These are phyloP conservation scores for Pulveroboletus sp. DNA, from an alignment of 768 basidiomycete species.

Conservation along the genomic window DNA sequence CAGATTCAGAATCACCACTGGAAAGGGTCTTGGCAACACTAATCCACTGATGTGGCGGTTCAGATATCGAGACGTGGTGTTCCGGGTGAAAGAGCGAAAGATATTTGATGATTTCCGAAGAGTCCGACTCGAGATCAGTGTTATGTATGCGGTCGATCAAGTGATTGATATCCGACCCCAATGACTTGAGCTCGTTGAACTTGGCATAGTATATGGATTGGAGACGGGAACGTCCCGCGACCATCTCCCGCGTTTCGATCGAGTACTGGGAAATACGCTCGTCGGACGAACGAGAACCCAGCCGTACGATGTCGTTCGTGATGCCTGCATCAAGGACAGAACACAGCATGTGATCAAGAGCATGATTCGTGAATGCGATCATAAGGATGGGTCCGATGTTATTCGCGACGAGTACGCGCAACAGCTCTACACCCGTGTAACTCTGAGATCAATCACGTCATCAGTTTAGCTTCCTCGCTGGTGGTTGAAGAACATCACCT, in stretches of 20 bases:
- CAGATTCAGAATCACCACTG: constrained; percentile 13
- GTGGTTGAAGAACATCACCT: constrained; percentile 35
- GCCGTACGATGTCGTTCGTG: constrained; percentile 58
- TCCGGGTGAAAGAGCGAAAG: constrained; percentile 45
- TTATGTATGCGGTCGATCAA: constrained; percentile 42
- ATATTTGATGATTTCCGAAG: constrained; percentile 37
- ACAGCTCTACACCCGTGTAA: constrained; percentile 63
- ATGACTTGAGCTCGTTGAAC: constrained; percentile 37
- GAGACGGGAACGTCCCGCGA: constrained; percentile 39
- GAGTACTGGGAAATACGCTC: constrained; percentile 57
- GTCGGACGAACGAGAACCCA: constrained; percentile 61
- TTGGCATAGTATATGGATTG: constrained; percentile 31
- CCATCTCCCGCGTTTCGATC: constrained; percentile 53
- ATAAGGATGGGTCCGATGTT: constrained; percentile 49
- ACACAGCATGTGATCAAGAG: constrained; percentile 66
- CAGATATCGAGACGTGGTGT: constrained; percentile 37
- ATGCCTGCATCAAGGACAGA: constrained; percentile 62
- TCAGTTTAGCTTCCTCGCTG: not conserved
- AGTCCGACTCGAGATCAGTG: constrained; percentile 30
- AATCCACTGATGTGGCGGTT: constrained; percentile 49
- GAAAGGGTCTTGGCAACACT: constrained; percentile 14
- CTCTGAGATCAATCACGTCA: constrained; percentile 34
- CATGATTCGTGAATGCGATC: constrained; percentile 74
- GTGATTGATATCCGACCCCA: constrained; percentile 42
- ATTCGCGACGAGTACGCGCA: constrained; percentile 58